Base-by-base conservation (phyloP, 331 rosid species). In the Malus hybrid region DNA sequence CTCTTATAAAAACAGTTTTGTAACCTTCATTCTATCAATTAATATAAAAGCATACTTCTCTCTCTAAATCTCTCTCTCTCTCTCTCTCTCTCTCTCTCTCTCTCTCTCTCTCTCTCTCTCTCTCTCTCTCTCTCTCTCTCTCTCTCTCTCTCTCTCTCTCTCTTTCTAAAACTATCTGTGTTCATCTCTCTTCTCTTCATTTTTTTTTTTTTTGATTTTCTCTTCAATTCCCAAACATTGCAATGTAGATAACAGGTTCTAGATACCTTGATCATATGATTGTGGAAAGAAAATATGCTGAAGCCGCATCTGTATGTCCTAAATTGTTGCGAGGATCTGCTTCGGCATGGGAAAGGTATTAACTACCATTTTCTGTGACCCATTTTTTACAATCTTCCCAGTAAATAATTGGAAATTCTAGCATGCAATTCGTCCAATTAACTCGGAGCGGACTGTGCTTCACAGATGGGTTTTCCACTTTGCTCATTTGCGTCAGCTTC, bases 401-500 rank as follows among this genome's bases (percentile, higher is more conserved):
- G 56, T 18, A 64, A 34, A 31, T 20, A 44, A 50, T 11, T 33
- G 60, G 52, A 60, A 44, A 44, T 39, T 74, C 57, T 39, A 14
- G 48, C 70, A 60, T 76, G 42, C 48, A 61, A 44, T 75, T 80
- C 29, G 5, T 78, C 24, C 62, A 79, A 82, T 73, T 76, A 80
- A 84, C 74, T 85, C 65, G 19, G 63, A 69, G 50, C 44, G 73
- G 61, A 55, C 64, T 57, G 32, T 67, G 79, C 82, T 83, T 75
- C 55, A 73, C 93, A 92, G 97, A 83, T 95, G 97, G 99, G 97
- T 92, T 76, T 95, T 95, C 79, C 99, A 95, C 90, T 95, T 95
- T 80, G 99, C 99, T 71, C 99, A 95, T 80, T 91, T 92, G 69
- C 97, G 99, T 66, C 99, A 92, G 82, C 99, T 95, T 83, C 99